Evolutionary conservation across 2,329 filamentous ascomycete species (phyloP).

Genomic region (Beauveria caledonica): DNA sequence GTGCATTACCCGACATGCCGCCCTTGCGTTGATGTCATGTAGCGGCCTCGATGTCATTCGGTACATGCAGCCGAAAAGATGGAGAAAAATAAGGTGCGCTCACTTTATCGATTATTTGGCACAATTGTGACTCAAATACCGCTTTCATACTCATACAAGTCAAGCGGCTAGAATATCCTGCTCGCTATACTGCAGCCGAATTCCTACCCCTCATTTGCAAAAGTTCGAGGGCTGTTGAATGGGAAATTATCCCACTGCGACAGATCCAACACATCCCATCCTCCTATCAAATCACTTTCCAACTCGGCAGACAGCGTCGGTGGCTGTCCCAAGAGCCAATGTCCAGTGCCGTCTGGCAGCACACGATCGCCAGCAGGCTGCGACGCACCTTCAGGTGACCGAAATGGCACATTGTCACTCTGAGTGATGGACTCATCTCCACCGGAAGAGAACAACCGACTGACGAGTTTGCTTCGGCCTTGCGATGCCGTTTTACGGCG

Average conservation of each 20-base stretch:
- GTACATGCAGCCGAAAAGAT: neutral
- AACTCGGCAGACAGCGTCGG: neutral
- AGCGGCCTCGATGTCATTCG: neutral
- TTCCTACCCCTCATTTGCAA: constrained; percentile 5
- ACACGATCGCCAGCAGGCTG: neutral
- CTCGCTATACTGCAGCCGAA: neutral
- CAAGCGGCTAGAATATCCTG: no score
- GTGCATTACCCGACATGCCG: constrained; percentile 9
- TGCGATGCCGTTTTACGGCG: constrained; percentile 19
- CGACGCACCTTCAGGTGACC: neutral
- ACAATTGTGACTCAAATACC: no score
- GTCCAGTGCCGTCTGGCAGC: neutral
- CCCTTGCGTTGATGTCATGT: neutral
- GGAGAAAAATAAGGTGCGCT: no score
- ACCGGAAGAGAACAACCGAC: constrained; percentile 18
- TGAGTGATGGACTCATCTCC: neutral
- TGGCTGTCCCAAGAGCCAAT: neutral
- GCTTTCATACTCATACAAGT: no score
- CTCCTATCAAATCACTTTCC: constrained; percentile 9
- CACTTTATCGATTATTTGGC: no score
- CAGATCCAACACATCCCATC: constrained; percentile 23
- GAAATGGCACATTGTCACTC: neutral
- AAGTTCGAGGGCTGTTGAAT: constrained; percentile 13
- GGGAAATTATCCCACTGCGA: constrained; percentile 27
- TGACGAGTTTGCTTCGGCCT: constrained; percentile 21